Base-by-base conservation (phyloP, 192 early-diverging fungal species). In the Rhizophagus clarus region DNA sequence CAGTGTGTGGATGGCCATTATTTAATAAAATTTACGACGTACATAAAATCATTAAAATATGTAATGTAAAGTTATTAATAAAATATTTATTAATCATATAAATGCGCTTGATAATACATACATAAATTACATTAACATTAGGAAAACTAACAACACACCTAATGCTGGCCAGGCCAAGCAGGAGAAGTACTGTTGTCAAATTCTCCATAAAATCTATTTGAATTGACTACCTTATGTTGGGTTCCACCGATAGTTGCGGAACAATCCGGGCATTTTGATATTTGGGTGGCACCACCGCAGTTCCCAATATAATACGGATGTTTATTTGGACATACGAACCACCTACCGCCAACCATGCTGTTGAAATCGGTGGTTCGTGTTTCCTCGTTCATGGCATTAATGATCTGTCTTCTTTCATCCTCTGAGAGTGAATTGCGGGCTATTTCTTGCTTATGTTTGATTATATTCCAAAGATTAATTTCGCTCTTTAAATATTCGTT, bases 241-340 rank as follows among this genome's bases (percentile, higher is more conserved):
- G 74, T 32, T 7, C 85, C 85, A 3, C 85, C 85, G 49, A 86
- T 86, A 3, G 10, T 8, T 0, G 47, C 77, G 17, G 67, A 26
- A 32, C 85, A 86, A 11, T 86, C 76, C 10, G 81, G 83, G 70
- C 85, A 86, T 22, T 51, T 64, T 3, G 80, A 74, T 8, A 81
- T 67, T 60, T 86, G 77, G 1, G 81, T 84, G 7, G 85, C 85
- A 31, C 85, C 85, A 26, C 85, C 85, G 45, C 85, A 86, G 17
- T 84, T 80, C 74, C 85, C 85, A 40, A 86, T 83, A 70, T 76
- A 86, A 22, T 86, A 86, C 61, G 85, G 85, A 45, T 86, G 85
- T 2, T 70, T 47, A 32, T 86, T 84, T 49, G 82, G 32, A 40
- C 85, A 86, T 0, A 82, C 81, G 72, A 86, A 86, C 85, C 85